phyloP scores from a whole-genome alignment of 495 filamentous ascomycete species.

The Thozetella sp. region DNA sequence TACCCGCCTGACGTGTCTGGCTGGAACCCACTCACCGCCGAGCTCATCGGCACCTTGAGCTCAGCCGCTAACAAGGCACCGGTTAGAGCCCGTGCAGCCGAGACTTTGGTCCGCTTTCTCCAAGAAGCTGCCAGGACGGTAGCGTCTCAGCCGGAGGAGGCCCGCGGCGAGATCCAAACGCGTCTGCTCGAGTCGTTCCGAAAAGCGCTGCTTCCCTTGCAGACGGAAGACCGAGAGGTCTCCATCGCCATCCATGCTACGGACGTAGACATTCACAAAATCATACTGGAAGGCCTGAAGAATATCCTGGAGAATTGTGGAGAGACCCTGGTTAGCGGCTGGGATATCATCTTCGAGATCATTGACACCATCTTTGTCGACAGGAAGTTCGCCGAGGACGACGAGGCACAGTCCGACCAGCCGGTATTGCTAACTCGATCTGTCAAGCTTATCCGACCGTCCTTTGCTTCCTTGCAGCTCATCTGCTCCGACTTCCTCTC shows the following conservation, averaged over 20 bases:
- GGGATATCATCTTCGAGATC: constrained; percentile 83
- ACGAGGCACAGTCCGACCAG: constrained; percentile 16
- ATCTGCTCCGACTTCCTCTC: constrained; percentile 93
- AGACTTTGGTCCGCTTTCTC: constrained; percentile 73
- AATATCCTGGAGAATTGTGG: constrained; percentile 86
- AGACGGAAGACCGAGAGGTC: constrained; percentile 40
- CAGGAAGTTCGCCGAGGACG: constrained; percentile 24
- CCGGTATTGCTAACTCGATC: constrained; percentile 56
- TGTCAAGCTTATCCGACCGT: constrained; percentile 73
- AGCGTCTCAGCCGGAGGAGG: constrained; percentile 45
- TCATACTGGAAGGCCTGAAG: constrained; percentile 78
- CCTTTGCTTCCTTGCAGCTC: constrained; percentile 86
- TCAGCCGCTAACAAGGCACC: constrained; percentile 52
- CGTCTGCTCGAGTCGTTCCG: constrained; percentile 72
- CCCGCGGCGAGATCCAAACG: constrained; percentile 60
- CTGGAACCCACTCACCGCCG: constrained; percentile 72
- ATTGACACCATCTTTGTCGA: constrained; percentile 79
- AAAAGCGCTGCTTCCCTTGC: constrained; percentile 48
- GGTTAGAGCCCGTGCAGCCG: constrained; percentile 71
- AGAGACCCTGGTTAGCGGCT: constrained; percentile 78
- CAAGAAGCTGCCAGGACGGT: constrained; percentile 62
- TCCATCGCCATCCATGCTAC: constrained; percentile 56
- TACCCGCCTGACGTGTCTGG: constrained; percentile 65
- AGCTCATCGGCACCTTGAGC: constrained; percentile 68
- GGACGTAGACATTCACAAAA: constrained; percentile 81